Evolutionary conservation across 768 basidiomycete genomes (phyloP).

Genomic region (Tephrocybe sp.): DNA sequence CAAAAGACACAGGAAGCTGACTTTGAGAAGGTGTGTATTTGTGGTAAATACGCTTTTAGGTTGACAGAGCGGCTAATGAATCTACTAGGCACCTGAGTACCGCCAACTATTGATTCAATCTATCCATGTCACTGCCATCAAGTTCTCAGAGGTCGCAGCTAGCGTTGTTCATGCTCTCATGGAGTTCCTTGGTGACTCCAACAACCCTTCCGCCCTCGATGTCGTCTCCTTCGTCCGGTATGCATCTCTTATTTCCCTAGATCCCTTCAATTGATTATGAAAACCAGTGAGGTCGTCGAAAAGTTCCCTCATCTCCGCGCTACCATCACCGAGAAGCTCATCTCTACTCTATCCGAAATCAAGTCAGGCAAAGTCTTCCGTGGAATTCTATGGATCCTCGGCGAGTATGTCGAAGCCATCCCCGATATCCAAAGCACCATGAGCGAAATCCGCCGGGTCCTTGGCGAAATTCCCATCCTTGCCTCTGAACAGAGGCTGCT

Average conservation of each 20-base stretch:
- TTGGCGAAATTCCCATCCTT: constrained; percentile 97
- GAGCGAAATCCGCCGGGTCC: constrained; percentile 74
- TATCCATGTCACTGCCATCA: constrained; percentile 94
- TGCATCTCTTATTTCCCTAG: constrained; percentile 7
- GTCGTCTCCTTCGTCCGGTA: constrained; percentile 73
- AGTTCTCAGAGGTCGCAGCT: constrained; percentile 94
- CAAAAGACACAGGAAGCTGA: constrained; percentile 88
- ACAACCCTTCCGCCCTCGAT: constrained; percentile 92
- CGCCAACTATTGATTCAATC: constrained; percentile 95
- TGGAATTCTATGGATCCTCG: constrained; percentile 96
- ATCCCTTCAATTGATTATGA: neutral
- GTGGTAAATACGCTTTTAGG: neutral
- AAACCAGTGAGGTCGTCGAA: constrained; percentile 86
- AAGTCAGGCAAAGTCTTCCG: constrained; percentile 97
- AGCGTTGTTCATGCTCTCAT: constrained; percentile 91
- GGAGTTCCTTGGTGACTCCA: constrained; percentile 93
- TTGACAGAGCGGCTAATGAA: neutral
- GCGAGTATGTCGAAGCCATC: constrained; percentile 80
- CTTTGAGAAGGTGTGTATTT: constrained; percentile 76
- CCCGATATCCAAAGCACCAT: constrained; percentile 71
- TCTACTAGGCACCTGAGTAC: constrained; percentile 82
- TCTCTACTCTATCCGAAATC: constrained; percentile 77
- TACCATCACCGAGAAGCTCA: constrained; percentile 83
- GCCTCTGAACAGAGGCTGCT: constrained; percentile 83
- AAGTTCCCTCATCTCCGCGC: constrained; percentile 88